Evolutionary conservation across 179 eudicot species (phyloP).

Genomic region (Silene coronaria): DNA sequence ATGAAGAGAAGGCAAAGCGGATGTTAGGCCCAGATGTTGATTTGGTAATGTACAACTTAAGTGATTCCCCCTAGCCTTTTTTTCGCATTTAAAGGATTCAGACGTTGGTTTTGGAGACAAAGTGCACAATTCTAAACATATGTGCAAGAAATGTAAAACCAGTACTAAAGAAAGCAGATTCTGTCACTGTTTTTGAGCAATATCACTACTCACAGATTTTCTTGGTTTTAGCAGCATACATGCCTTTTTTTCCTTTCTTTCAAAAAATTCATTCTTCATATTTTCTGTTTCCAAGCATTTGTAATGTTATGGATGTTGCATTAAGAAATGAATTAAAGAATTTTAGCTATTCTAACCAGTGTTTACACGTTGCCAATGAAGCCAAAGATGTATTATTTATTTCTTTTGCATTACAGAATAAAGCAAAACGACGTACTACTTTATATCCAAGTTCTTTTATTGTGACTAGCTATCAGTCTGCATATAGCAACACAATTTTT

Average conservation of each 20-base stretch:
- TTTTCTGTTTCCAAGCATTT: not conserved
- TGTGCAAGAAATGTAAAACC: not conserved
- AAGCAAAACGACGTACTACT: too few relatives aligned
- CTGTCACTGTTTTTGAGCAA: not conserved
- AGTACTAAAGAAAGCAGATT: not conserved
- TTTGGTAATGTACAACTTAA: conserved; percentile 44
- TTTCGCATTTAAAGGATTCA: not conserved
- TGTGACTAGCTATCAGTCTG: too few relatives aligned
- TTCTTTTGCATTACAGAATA: too few relatives aligned
- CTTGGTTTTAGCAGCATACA: not conserved
- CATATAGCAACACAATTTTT: too few relatives aligned
- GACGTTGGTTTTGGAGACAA: not conserved
- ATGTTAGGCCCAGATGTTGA: conserved; percentile 87
- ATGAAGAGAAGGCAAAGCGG: conserved; percentile 83
- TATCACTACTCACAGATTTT: not conserved
- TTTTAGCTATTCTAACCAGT: too few relatives aligned
- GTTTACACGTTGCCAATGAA: too few relatives aligned
- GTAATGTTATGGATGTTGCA: not conserved
- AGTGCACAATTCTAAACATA: too few relatives aligned
- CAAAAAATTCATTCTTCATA: not conserved
- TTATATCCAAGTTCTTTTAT: too few relatives aligned
- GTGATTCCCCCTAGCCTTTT: not conserved
- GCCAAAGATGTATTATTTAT: too few relatives aligned
- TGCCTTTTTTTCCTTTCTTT: not conserved
- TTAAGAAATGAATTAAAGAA: not conserved